Conservation (phyloP, 2,329 filamentous ascomycete species). For the Escovopsis sp. region DNA sequence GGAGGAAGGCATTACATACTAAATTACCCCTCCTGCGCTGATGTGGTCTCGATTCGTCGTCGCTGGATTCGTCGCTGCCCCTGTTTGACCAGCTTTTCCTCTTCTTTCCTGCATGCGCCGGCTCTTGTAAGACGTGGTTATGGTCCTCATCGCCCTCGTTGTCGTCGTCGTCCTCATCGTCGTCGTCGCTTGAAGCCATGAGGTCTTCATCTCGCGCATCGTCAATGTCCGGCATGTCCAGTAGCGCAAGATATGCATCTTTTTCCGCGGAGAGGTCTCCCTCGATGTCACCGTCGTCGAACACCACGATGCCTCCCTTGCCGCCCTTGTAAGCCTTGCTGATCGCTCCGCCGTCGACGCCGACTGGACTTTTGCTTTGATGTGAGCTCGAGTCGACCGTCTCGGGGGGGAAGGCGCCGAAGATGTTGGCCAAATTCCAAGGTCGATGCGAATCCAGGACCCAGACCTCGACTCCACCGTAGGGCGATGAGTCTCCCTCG, state of each 20-base stretch:
- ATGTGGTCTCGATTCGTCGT: constrained; percentile 59
- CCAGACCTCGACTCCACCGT: constrained; percentile 88
- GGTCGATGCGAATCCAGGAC: constrained; percentile 80
- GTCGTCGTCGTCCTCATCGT: constrained; percentile 21
- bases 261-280: constrained; percentile 61
- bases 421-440: constrained; percentile 91
- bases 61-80: constrained; percentile 55
- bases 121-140: constrained; percentile 22
- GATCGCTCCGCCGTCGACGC: constrained; percentile 61
- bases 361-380: constrained; percentile 40
- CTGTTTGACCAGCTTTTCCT: constrained; percentile 66
- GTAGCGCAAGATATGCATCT: constrained; percentile 70
- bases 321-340: constrained; percentile 58
- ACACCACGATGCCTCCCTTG: constrained; percentile 79
- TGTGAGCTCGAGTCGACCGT: constrained; percentile 31
- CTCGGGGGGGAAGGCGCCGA: constrained; percentile 55
- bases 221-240: constrained; percentile 82
- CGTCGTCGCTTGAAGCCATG: constrained; percentile 38
- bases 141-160: constrained; percentile 36
- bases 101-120: constrained; percentile 44
- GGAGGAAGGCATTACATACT: constrained; percentile 32
- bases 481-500: constrained; percentile 50
- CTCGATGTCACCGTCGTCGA: constrained; percentile 91
- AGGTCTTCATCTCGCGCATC: constrained; percentile 57
- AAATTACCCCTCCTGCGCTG: constrained; percentile 82